phyloP scores from a whole-genome alignment of 768 basidiomycete genomes.

The Termitomyces sp. region DNA sequence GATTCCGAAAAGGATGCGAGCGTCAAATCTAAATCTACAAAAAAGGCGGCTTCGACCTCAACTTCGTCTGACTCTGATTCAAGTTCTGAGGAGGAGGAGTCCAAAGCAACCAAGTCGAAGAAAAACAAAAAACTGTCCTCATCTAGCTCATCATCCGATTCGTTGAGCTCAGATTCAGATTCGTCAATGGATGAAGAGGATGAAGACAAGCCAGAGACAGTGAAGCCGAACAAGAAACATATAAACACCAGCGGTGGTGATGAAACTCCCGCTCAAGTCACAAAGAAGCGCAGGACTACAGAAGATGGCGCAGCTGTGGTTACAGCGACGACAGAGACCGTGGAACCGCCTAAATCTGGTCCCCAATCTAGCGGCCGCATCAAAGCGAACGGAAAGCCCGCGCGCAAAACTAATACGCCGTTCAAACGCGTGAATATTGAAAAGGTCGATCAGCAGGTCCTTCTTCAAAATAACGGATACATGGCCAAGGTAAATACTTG shows the following conservation, averaged over 20 bases:
- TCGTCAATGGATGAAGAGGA: constrained; percentile 8
- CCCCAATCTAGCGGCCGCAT: constrained; percentile 12
- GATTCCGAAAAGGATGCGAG: background rate
- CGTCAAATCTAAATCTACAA: background rate
- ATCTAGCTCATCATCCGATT: constrained; percentile 5
- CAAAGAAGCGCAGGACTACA: constrained; percentile 62
- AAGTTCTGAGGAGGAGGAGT: constrained; percentile 1
- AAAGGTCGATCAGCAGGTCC: constrained; percentile 34
- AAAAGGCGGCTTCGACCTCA: background rate
- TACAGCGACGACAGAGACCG: constrained; percentile 34
- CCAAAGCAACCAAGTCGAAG: background rate
- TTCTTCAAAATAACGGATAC: constrained; percentile 72
- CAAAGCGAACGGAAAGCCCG: constrained; percentile 26
- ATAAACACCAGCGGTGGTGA: constrained; percentile 5
- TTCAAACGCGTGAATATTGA: constrained; percentile 81
- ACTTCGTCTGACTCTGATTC: constrained; percentile 8
- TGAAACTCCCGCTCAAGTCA: constrained; percentile 33
- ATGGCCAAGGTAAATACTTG: constrained; percentile 57
- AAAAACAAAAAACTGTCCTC: constrained; percentile 2
- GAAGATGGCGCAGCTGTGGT: constrained; percentile 45
- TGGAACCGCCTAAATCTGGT: constrained; percentile 8
- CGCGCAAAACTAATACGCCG: constrained; percentile 51
- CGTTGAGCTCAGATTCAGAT: constrained; percentile 24
- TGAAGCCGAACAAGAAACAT: background rate
- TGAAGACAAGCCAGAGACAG: background rate